Evolutionary conservation across 2,329 filamentous ascomycete species (phyloP).

Genomic region (Colletotrichum sp.): DNA sequence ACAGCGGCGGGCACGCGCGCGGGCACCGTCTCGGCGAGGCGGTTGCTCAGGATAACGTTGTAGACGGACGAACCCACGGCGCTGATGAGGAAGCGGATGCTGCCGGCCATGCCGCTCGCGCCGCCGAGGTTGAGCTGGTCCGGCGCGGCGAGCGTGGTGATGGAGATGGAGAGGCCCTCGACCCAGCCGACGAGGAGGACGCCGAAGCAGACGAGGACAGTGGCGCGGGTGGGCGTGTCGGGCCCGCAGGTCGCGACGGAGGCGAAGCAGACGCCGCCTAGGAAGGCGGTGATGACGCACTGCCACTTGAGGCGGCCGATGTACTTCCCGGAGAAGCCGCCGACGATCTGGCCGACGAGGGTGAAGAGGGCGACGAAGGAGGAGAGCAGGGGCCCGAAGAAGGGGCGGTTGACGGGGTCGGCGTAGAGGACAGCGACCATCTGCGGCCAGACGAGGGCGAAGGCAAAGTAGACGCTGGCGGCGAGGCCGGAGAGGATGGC

Average conservation of each 20-base stretch:
- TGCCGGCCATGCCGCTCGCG: conserved; percentile 37
- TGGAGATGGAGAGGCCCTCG: conserved; percentile 37
- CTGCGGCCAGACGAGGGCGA: conserved; percentile 40
- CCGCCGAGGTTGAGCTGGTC: conserved; percentile 40
- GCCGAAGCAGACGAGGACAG: conserved; percentile 32
- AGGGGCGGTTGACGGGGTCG: conserved; percentile 20
- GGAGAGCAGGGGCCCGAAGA: conserved; percentile 28
- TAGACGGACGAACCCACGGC: conserved; percentile 38
- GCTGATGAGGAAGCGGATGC: conserved; percentile 38
- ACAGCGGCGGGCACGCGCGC: conserved; percentile 34
- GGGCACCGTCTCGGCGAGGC: conserved; percentile 33
- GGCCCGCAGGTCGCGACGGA: conserved; percentile 31
- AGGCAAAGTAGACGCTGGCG: conserved; percentile 41
- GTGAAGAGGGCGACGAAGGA: conserved; percentile 32
- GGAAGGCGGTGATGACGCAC: conserved; percentile 28
- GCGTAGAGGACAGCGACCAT: conserved; percentile 37
- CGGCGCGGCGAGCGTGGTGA: conserved; percentile 35
- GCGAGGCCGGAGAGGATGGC: conserved; percentile 36
- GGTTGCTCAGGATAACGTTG: conserved; percentile 35
- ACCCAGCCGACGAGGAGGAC: conserved; percentile 39
- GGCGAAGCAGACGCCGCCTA: conserved; percentile 34
- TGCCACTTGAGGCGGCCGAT: conserved; percentile 37
- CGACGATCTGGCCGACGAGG: conserved; percentile 28
- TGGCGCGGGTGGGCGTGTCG: conserved; percentile 29
- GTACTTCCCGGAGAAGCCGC: conserved; percentile 27